phyloP scores from a whole-genome alignment of 2,329 filamentous ascomycete species.

The Thermochaetoides dissita region DNA sequence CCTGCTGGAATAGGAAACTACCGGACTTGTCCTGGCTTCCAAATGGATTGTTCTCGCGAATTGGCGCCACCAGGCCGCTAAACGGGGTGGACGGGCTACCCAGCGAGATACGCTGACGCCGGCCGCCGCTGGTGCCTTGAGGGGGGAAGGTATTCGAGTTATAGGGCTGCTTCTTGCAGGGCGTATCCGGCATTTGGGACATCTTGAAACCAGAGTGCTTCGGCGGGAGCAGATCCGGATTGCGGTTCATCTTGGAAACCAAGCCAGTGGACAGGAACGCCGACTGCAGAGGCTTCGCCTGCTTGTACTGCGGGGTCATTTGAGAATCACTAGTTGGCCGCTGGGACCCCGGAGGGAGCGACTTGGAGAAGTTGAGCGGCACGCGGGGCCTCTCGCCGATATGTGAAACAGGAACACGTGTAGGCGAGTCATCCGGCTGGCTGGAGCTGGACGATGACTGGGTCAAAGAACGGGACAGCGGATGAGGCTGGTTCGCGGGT shows the following conservation, averaged over 20 bases:
- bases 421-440: constrained; percentile 58
- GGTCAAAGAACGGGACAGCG: constrained; percentile 72
- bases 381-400: constrained; percentile 37
- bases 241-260: constrained; percentile 85
- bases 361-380: constrained; percentile 53
- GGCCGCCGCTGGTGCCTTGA: constrained; percentile 41
- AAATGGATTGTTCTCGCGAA: constrained; percentile 29
- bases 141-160: constrained; percentile 54
- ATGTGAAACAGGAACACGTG: constrained; percentile 39
- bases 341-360: constrained; percentile 53
- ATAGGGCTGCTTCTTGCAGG: constrained; percentile 74
- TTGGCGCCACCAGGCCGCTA: constrained; percentile 39
- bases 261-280: constrained; percentile 91
- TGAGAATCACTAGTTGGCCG: constrained; percentile 30
- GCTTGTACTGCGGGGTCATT: constrained; percentile 61
- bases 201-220: constrained; percentile 33
- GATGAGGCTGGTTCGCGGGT: constrained; percentile 51
- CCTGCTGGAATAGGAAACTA: constrained; percentile 57
- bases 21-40: constrained; percentile 46
- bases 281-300: constrained; percentile 60
- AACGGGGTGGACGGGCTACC: constrained; percentile 73
- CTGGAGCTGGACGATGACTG: constrained; percentile 77
- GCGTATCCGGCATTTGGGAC: constrained; percentile 75
- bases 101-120: constrained; percentile 58
- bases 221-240: constrained; percentile 52